Evolutionary conservation across 2,329 filamentous ascomycete genomes (phyloP).

Genomic region (Trichothecium roseum): DNA sequence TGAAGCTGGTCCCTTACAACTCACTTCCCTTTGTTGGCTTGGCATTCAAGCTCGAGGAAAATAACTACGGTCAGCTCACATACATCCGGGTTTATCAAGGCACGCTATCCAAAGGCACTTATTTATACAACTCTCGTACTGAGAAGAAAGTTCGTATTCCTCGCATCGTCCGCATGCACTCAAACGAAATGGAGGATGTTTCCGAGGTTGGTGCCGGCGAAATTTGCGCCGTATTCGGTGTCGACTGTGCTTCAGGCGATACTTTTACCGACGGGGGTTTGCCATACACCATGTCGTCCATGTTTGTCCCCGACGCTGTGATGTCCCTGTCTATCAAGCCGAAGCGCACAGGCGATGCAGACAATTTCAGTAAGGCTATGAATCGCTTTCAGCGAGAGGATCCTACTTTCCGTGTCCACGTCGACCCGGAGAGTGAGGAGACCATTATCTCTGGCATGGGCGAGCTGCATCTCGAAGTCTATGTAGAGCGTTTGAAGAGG

Average conservation of each 20-base stretch:
- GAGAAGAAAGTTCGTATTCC: conserved; percentile 96
- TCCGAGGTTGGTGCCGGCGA: conserved; percentile 87
- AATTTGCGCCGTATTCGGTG: conserved; percentile 96
- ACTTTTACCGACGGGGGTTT: conserved; percentile 93
- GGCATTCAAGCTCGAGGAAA: conserved; percentile 98
- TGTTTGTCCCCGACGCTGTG: conserved; percentile 96
- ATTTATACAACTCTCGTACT: conserved; percentile 86
- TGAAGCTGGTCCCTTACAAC: conserved; percentile 88
- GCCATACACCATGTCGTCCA: conserved; percentile 92
- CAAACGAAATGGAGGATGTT: conserved; percentile 98
- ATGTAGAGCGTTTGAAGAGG: conserved; percentile 90
- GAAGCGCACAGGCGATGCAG: conserved; percentile 81
- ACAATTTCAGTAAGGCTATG: conserved; percentile 98
- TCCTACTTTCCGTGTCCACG: conserved; percentile 90
- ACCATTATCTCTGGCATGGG: conserved; percentile 99
- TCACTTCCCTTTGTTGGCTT: conserved; percentile 88
- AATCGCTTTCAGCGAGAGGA: conserved; percentile 98
- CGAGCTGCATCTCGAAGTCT: conserved; percentile 92
- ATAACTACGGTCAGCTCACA: conserved; percentile 94
- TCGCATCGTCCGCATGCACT: conserved; percentile 98
- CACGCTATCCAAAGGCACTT: conserved; percentile 74
- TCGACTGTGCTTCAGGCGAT: conserved; percentile 95
- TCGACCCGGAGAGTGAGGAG: conserved; percentile 86
- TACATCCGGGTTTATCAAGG: conserved; percentile 99
- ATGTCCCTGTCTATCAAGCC: conserved; percentile 97